phyloP scores from a whole-genome alignment of 2,329 filamentous ascomycete genomes.

The Xylaria sp. region DNA sequence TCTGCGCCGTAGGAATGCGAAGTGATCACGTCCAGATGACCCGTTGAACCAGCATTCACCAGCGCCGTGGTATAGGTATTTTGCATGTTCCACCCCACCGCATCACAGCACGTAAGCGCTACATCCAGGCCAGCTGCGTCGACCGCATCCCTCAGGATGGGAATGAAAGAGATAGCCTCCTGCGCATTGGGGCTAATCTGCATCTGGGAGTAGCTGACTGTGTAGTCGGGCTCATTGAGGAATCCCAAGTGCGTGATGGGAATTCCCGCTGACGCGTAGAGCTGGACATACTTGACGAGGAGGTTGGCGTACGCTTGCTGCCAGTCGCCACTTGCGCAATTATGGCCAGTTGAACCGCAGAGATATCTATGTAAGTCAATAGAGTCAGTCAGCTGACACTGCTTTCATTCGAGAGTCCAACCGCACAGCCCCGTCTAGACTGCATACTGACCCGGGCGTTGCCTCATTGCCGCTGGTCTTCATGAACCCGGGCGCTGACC shows the following conservation, averaged over 20 bases:
- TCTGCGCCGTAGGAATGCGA: constrained; percentile 28
- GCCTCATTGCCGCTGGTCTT: constrained; percentile 35
- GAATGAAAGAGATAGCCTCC: neutral
- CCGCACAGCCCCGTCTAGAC: neutral
- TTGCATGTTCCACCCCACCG: constrained; percentile 18
- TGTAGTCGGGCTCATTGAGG: constrained; percentile 41
- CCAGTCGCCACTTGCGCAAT: constrained; percentile 41
- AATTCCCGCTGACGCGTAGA: constrained; percentile 41
- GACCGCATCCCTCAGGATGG: constrained; percentile 18
- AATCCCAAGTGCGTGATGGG: constrained; percentile 43
- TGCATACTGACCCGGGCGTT: constrained; percentile 27
- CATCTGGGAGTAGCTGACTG: constrained; percentile 36
- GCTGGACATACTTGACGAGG: constrained; percentile 43
- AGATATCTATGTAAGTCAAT: neutral
- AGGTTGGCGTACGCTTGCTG: constrained; percentile 45
- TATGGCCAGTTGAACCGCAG: neutral
- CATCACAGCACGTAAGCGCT: constrained; percentile 21
- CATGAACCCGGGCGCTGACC: constrained; percentile 45
- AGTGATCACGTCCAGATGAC: constrained; percentile 38
- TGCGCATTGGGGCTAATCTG: constrained; percentile 32
- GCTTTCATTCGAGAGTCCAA: no score
- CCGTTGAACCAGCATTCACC: constrained; percentile 9
- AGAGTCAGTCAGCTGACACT: neutral
- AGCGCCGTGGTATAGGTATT: neutral
- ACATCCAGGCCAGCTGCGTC: constrained; percentile 30